Evolutionary conservation across 345 rosid species (phyloP), one percentile per base, ranked within the genome.

Genomic region (Hibiscus syriacus): DNA sequence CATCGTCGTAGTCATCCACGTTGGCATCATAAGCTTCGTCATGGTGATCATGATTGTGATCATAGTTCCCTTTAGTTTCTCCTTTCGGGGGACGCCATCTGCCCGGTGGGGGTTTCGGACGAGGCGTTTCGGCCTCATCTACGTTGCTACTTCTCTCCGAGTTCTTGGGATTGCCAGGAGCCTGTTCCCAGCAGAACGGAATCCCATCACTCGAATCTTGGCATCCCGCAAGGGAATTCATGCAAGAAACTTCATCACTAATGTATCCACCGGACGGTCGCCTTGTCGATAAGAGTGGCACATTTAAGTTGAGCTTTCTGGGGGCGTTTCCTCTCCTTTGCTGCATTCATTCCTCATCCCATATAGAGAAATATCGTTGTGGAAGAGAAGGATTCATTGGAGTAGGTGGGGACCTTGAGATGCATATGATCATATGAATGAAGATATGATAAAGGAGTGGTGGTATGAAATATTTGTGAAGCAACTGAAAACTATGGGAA

Each of bases 131-230:
- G 2, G 56, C 64, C 3, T 78, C 87, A 2, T 49, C 68, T 5
- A 10, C 6, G 32, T 59, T 1, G 58, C 72, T 79, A 32, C 55
- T 19, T 49, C 55, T 73, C 34, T 64, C 64, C 7, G 14, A 17
- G 50, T 78, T 72, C 69, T 85, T 88, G 50, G 94, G 97, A 82
- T 73, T 79, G 2, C 98, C 97, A 0, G 98, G 92, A 74, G 85
- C 77, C n/a, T 81, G 82, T 73, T 93, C 98, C 96, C 97, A 90
- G 26, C 86, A 86, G 69, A 93, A 90, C 0, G 97, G 97, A 54
- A 93, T 80, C 59, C 85, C 67, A 5, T 78, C 48, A 2, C 81
- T 68, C 4, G 79, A 12, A 53, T 73, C 73, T 50, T 62, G 73
- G 1, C 56, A 71, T 17, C 61, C 60, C 6, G 46, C 41, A 3